Conservation (phyloP, 192 early-diverging fungal genomes). For the Coemansia sp. region DNA sequence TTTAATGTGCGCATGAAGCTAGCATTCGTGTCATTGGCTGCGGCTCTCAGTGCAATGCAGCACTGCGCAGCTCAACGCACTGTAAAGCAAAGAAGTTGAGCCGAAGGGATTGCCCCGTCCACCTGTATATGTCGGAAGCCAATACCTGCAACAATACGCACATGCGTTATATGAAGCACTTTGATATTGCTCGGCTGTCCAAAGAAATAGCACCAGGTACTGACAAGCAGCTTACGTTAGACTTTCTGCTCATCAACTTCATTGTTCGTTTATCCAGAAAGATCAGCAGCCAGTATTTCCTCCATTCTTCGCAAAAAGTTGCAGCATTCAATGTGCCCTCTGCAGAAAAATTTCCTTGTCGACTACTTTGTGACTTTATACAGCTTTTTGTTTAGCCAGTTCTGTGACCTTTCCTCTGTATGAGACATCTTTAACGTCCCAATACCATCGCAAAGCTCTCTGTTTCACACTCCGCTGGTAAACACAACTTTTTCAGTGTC, state of each 20-base stretch:
- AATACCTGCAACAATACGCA: not conserved
- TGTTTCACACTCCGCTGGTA: too few species aligned
- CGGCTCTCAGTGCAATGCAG: not conserved
- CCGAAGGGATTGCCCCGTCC: not conserved
- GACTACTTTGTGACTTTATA: not conserved
- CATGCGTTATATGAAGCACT: not conserved
- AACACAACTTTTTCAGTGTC: conserved; percentile 28
- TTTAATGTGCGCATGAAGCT: not conserved
- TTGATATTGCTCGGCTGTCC: not conserved
- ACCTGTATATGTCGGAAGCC: too few species aligned
- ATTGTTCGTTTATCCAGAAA: conserved; percentile 4
- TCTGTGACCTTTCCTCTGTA: too few species aligned
- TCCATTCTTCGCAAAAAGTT: not conserved
- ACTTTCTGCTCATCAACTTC: not conserved
- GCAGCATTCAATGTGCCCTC: not conserved
- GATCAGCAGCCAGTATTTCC: not conserved
- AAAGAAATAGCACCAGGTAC: not conserved
- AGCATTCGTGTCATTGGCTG: not conserved
- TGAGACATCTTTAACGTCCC: too few species aligned
- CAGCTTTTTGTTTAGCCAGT: too few species aligned
- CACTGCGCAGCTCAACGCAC: not conserved
- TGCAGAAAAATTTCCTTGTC: not conserved
- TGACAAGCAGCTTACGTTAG: conserved; percentile 1
- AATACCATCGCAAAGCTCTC: too few species aligned
- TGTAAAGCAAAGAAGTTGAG: not conserved